These are phyloP conservation scores for Globisporangium iwayamae DNA, from an alignment of 352 stramenopile genomes.

Conservation along the genomic window DNA sequence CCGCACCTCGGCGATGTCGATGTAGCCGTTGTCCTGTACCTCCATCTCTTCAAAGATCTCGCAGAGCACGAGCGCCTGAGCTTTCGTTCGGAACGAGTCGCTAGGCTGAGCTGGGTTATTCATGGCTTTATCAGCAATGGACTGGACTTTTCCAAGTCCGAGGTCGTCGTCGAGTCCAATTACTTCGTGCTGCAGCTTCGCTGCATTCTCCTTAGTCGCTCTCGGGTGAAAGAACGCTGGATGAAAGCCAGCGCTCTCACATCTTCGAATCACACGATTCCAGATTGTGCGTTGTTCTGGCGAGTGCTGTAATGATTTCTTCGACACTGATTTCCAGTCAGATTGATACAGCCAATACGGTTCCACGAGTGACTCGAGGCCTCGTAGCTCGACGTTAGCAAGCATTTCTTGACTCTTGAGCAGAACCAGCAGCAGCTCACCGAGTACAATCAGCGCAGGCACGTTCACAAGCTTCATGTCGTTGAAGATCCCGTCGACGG, in stretches of 20 bases:
- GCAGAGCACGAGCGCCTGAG: conserved; percentile 38
- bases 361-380: conserved; percentile 33
- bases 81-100: conserved; percentile 33
- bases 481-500: conserved; percentile 37
- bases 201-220: not conserved
- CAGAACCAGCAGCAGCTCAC: conserved; percentile 55
- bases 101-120: not conserved
- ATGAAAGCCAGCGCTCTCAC: conserved; percentile 36
- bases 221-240: conserved; percentile 11
- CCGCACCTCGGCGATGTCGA: conserved; percentile 67
- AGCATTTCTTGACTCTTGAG: conserved; percentile 26
- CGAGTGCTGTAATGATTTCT: conserved; percentile 11
- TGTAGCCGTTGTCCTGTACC: conserved; percentile 46
- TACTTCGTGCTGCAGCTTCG: not conserved
- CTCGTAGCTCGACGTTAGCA: conserved; percentile 18
- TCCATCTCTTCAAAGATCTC: conserved; percentile 76
- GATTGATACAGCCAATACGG: conserved; percentile 48
- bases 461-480: conserved; percentile 32
- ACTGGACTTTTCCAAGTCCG: not conserved
- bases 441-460: conserved; percentile 39
- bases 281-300: conserved; percentile 46
- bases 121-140: not conserved
- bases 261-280: conserved; percentile 66
- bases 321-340: not conserved
- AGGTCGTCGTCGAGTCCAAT: not conserved